Base-by-base conservation (phyloP, 495 filamentous ascomycete species). In the Neurospora sp. region DNA sequence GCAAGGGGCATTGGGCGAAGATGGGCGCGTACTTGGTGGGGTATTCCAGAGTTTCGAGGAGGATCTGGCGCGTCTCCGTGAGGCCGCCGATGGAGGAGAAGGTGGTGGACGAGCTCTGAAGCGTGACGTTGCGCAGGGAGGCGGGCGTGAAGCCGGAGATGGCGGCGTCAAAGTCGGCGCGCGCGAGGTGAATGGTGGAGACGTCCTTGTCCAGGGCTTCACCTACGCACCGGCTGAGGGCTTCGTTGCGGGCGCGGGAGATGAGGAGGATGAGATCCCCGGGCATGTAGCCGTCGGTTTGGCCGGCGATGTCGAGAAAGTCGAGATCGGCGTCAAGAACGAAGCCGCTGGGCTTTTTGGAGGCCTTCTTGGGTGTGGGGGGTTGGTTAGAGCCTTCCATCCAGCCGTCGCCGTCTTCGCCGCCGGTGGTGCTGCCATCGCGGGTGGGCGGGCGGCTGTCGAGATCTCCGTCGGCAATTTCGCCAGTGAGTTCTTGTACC, bases 1-100 rank as follows among this genome's bases (percentile, higher is more conserved):
- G 93, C 4, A 99, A 86, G 7, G 96, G 96, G 77, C 95, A 99
- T 72, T 95, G 91, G 3, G 94, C 93, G 77, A 99, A 99, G 76
- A 99, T 98, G 3, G 96, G 96, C 0, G 96, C 96, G 81, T 99
- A 99, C 73, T 94, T 97, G 14, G 96, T 99, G 0, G 96, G 96
- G 78, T 98, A 99, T 82, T 98, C 93, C 4, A 99, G 85, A 0
- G 96, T 99, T 82, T 99, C 96, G 10, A 99, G 84, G 31, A 99
- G 87, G 70, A 90, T 94, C 73, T 93, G 88, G 5, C 96, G 91
- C 3, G 96, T 98, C 74, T 91, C 88, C 20, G 89, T 88, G 12
- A 99, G 85, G 14, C 96, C 96, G 68, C 96, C 96, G 72, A 99
- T 98, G 3, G 93, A 93, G 70, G 89, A 88, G 78, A 97, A 99